A percentile compares a stretch with the other conserved stretches of the same genome.
These are phyloP conservation scores for Colletotrichum sp. DNA, from an alignment of 2,329 filamentous ascomycete species.

Conservation along the genomic window DNA sequence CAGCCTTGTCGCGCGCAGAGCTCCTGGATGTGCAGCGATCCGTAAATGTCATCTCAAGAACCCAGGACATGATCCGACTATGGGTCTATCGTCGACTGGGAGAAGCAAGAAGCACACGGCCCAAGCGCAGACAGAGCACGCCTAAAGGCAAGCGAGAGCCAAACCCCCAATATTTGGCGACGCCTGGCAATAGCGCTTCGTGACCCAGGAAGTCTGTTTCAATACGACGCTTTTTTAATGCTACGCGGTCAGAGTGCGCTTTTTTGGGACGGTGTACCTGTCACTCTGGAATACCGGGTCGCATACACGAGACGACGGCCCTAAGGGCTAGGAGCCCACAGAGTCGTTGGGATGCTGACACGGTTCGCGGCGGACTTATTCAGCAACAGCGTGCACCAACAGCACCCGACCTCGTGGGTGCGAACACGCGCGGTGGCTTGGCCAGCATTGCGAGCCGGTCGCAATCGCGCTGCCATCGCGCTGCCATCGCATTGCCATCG, in stretches of 20 bases:
- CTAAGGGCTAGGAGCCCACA: neutral
- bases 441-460: neutral
- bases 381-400: neutral
- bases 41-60: neutral
- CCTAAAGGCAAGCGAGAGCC: neutral
- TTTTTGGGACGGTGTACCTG: neutral
- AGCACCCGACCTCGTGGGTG: neutral
- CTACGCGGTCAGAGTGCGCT: neutral
- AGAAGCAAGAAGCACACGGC: neutral
- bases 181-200: neutral
- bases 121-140: neutral
- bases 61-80: neutral
- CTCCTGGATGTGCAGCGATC: neutral
- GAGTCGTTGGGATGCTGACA: neutral
- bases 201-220: conserved; percentile 5
- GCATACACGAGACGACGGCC: neutral
- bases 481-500: neutral
- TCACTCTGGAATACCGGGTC: neutral
- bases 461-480: neutral
- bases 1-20: conserved; percentile 1
- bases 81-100: conserved; percentile 6
- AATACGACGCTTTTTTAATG: conserved; percentile 8
- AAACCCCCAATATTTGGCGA: neutral
- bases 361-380: neutral
- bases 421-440: neutral